Base-by-base conservation (phyloP, 2,329 filamentous ascomycete genomes). In the Epichloe sibirici region DNA sequence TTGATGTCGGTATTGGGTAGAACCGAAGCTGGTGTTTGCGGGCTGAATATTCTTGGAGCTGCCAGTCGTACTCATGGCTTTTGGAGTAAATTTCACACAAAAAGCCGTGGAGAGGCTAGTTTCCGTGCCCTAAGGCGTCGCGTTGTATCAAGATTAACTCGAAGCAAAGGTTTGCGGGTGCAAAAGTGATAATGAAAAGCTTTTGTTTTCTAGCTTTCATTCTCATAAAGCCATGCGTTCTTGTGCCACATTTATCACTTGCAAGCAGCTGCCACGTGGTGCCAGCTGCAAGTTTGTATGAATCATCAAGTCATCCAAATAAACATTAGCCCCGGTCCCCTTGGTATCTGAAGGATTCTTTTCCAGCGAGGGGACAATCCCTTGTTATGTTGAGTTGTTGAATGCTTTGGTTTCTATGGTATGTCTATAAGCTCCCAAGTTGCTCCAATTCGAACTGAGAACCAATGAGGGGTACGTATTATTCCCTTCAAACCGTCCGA, bases 1-100 rank as follows among this genome's bases (percentile, higher is more conserved):
- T 17, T 53, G 47, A 13, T 54, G 57, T n/a, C 55, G 58, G 39
- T 57, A 58, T 23, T 62, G 58, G 49, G 62, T 63, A 34, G 64
- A 63, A 6, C 60, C 62, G 56, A 67, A 65, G 51, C 59, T 64
- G 56, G 60, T 58, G 3, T 59, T 53, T 4, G 63, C 51, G 5
- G 58, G 62, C 9, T 55, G 57, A 43, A 54, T 48, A 47, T 58
- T 55, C 11, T 48, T 49, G n/a, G 51, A 53, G 17, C 55, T 57
- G 48, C 56, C 51, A 23, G 53, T 53, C 38, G 59, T 53, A 37
- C 55, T 53, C 51, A 55, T 55, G 42, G 2, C 47, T 23, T 23
- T 43, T 31, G n/a, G 21, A 23, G 23, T 5, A 21, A n/a, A 11
- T 35, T 11, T 9, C 28, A 46, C 44, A 17, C 11, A 23, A 5